Conservation (phyloP, 2,329 filamentous ascomycete genomes). For the Ceratocystis huliohia region DNA sequence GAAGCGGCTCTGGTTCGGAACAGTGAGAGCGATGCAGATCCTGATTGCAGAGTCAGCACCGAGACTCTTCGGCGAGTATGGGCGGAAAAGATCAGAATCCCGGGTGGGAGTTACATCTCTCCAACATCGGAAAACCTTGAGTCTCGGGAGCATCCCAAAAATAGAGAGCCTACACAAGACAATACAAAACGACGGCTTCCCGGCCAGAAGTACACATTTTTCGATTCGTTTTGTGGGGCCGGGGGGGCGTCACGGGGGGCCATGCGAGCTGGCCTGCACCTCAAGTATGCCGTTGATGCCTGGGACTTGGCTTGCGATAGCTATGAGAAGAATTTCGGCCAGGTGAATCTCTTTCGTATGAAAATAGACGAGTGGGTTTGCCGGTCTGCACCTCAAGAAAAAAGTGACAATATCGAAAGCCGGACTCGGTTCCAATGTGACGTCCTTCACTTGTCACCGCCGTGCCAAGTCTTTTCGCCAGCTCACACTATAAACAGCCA, state of each 20-base stretch:
- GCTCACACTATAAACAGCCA: conserved; percentile 55
- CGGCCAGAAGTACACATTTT: conserved; percentile 48
- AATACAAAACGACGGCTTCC: conserved; percentile 13
- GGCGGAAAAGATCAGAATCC: conserved; percentile 19
- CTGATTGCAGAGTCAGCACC: conserved; percentile 26
- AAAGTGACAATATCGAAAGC: conserved; percentile 19
- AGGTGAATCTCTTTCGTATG: conserved; percentile 36
- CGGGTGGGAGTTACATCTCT: conserved; percentile 19
- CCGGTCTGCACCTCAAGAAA: conserved; percentile 11
- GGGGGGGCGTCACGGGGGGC: conserved; percentile 60
- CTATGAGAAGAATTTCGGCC: conserved; percentile 46
- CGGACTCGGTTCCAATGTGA: conserved; percentile 37
- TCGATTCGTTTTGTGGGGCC: conserved; percentile 60
- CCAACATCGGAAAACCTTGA: not conserved
- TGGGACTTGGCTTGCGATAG: conserved; percentile 43
- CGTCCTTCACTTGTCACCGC: conserved; percentile 61
- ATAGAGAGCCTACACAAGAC: not conserved
- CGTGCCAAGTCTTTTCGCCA: conserved; percentile 64
- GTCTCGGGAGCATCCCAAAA: no score
- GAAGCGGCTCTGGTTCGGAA: conserved; percentile 29
- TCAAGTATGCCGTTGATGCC: conserved; percentile 54
- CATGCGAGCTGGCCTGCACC: conserved; percentile 40
- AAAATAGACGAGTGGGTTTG: conserved; percentile 39
- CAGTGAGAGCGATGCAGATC: conserved; percentile 26
- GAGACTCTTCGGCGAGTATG: conserved; percentile 28